Conservation (phyloP, 129 eudicot genomes). For the Smallanthus sonchifolius region DNA sequence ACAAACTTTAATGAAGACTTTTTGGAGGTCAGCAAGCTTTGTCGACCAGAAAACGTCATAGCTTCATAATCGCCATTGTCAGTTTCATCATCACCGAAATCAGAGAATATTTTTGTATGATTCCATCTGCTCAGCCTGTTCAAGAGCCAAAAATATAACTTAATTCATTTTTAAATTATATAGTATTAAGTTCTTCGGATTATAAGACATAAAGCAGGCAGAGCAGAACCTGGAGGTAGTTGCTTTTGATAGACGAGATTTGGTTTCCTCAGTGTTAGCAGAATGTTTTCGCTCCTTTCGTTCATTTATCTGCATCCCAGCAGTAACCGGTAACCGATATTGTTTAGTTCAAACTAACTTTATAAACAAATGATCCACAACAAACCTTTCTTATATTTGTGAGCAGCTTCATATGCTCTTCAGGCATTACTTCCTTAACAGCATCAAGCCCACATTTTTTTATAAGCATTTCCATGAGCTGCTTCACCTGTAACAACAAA, state of each 20-base stretch:
- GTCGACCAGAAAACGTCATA: conserved; percentile 41
- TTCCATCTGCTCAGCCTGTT: conserved; percentile 92
- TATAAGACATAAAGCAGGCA: neutral
- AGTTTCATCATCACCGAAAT: conserved; percentile 68
- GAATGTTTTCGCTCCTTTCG: conserved; percentile 69
- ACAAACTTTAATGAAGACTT: conserved; percentile 54
- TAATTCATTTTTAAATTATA: neutral
- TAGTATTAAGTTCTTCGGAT: neutral
- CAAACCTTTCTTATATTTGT: conserved; percentile 92
- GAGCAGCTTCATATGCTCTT: conserved; percentile 92
- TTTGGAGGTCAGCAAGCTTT: conserved; percentile 40
- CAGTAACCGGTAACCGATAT: neutral
- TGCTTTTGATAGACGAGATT: conserved; percentile 68
- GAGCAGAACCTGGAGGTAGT: conserved; percentile 92
- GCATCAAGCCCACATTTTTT: conserved; percentile 94
- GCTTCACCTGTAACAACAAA: conserved; percentile 57
- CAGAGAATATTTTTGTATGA: conserved; percentile 88
- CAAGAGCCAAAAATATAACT: neutral
- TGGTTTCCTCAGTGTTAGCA: conserved; percentile 47
- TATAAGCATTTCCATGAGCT: conserved; percentile 87
- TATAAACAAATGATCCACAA: neutral
- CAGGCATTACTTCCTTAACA: conserved; percentile 93
- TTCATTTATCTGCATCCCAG: conserved; percentile 66
- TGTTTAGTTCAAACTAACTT: neutral
- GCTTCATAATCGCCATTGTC: conserved; percentile 47